Evolutionary conservation across 2,329 filamentous ascomycete genomes (phyloP), one percentile per base, ranked within the genome.

Genomic region (Conoideocrella luteorostrata): DNA sequence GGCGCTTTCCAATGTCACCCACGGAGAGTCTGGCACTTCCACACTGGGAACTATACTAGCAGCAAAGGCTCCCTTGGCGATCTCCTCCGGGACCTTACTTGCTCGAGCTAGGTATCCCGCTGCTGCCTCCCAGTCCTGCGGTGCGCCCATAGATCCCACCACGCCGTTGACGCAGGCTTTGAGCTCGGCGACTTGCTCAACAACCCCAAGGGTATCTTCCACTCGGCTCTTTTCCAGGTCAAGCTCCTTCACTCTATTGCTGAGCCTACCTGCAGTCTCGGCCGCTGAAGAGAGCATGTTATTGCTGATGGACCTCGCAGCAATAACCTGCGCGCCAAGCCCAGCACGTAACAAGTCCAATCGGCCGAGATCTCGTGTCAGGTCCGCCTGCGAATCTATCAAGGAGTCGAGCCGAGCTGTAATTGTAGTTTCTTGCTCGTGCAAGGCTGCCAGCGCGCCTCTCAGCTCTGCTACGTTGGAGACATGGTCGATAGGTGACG

Each of bases 81-180:
- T 91, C 2, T 84, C 74, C 40, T 82, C 75, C 0, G 91, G 90
- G 11, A 98, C 82, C 52, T 85, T 82, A 47, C 82, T 82, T 6
- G 93, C 90, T 35, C 91, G 80, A 50, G 86, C 80, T 46, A 98
- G 76, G 63, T 97, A 97, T 37, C 78, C 86, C 2, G 93, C 93
- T 4, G 93, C 93, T 3, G 88, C 93, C 65, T 98, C 93, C 93
- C 93, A 98, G 68, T 98, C 93, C 65, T 98, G 93, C 33, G 93
- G 88, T 4, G 90, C 91, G 26, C 91, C 93, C 93, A 98, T 98
- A 47, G 87, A 94, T 15, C 90, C 93, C 21, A 91, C 83, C 10
- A 97, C 90, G 34, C 93, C 93, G 47, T 96, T 80, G 28, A 97
- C 88, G 61, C 93, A 98, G 7, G 93, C 87, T 68, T 97, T 97